These are phyloP conservation scores for Clausena lansium DNA, from an alignment of 345 rosid genomes.

Conservation along the genomic window DNA sequence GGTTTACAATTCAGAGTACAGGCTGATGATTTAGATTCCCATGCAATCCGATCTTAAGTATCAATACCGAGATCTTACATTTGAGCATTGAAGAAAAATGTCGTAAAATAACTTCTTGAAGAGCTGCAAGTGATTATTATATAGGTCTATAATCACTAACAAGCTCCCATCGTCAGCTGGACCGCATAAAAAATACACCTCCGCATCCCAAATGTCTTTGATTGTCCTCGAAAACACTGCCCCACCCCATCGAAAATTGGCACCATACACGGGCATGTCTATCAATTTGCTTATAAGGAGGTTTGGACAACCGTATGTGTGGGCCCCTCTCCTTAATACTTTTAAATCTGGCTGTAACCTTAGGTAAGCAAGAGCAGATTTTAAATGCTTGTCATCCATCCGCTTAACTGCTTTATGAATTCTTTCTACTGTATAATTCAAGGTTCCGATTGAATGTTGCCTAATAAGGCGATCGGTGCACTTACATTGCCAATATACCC, in stretches of 20 bases:
- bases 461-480: neutral
- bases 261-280: conserved; percentile 42
- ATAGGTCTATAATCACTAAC: conserved; percentile 36
- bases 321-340: conserved; percentile 22
- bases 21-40: neutral
- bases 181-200: conserved; percentile 38
- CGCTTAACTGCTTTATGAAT: conserved; percentile 18
- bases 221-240: conserved; percentile 52
- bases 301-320: conserved; percentile 58
- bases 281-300: conserved; percentile 49
- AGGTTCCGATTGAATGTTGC: neutral
- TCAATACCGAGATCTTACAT: neutral
- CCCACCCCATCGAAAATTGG: conserved; percentile 58
- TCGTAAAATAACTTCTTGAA: conserved; percentile 44
- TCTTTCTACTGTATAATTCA: neutral
- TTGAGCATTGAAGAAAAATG: neutral
- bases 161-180: conserved; percentile 43
- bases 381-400: conserved; percentile 40
- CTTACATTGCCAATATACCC: conserved; percentile 4
- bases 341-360: conserved; percentile 24
- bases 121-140: conserved; percentile 37
- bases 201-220: conserved; percentile 38
- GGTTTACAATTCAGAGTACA: too few relatives aligned
- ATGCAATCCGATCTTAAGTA: neutral
- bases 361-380: conserved; percentile 42